A percentile compares a stretch with the other conserved stretches of the same genome.
phyloP scores from a whole-genome alignment of 192 early-diverging fungal genomes.

The Coemansia sp. region DNA sequence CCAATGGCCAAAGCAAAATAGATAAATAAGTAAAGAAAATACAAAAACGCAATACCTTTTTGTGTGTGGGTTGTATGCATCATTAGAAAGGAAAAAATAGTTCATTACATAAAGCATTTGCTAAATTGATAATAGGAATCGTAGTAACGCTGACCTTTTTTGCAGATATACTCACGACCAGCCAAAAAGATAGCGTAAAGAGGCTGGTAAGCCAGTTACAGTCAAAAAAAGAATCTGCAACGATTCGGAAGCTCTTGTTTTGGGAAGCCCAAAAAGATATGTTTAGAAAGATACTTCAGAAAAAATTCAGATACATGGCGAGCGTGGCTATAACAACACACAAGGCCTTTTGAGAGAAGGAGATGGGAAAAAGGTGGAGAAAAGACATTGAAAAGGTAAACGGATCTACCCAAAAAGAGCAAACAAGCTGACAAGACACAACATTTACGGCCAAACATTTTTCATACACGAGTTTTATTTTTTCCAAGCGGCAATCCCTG shows the following conservation, averaged over 20 bases:
- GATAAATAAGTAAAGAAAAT: too few species aligned
- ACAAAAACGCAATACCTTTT: too few species aligned
- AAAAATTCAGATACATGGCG: background rate
- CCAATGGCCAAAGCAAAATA: background rate
- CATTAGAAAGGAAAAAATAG: background rate
- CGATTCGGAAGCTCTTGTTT: background rate
- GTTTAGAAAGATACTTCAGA: background rate
- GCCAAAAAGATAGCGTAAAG: background rate
- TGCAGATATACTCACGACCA: background rate
- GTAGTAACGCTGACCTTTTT: background rate
- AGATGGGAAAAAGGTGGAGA: background rate
- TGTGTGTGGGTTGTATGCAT: background rate
- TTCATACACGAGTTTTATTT: background rate
- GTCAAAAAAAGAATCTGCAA: background rate
- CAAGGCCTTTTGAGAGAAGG: background rate
- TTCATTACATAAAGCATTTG: conserved; percentile 1
- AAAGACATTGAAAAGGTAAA: background rate
- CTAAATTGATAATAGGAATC: background rate
- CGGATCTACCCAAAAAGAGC: conserved; percentile 1
- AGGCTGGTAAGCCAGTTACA: background rate
- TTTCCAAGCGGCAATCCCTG: conserved; percentile 20
- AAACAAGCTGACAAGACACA: background rate
- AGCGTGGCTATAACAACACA: background rate
- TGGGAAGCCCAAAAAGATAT: background rate
- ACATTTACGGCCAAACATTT: background rate